Base-by-base conservation (phyloP, 2,329 filamentous ascomycete genomes). In the Stagonosporopsis vannaccii region DNA sequence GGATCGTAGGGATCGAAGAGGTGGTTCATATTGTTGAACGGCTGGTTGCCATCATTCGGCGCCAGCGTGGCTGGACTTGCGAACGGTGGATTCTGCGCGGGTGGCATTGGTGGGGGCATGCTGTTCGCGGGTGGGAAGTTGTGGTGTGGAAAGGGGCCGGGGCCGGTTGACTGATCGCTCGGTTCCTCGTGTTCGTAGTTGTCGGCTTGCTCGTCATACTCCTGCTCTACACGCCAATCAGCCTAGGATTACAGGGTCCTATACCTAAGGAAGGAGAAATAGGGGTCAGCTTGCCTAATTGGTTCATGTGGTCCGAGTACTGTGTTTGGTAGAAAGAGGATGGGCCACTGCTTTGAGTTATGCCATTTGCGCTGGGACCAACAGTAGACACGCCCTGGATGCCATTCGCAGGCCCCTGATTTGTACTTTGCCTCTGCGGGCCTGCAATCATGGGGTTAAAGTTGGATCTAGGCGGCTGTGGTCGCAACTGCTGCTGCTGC, bases 301-400 rank as follows among this genome's bases (percentile, higher is more conserved):
- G 92, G 78, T 96, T 91, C 78, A 96, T 93, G 77, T 97, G 94
- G 76, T 90, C 95, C 73, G 96, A 92, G 79, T 96, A 97, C 17
- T 91, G 90, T 55, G 91, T 90, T 45, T 90, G 87, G 74, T 96
- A 97, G 78, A 90, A 96, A 49, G 78, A 77, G 17, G 81, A 78
- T 36, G 82, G 75, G 39, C 69, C 74, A 43, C 71, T 75, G 61
- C 68, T 73, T 33, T 74, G 71, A 26, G 67, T 73, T 64, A 74
- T 73, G 58, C 63, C 72, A 59, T 70, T 77, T 53, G 66, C 66
- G 48, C 66, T 73, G 57, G 70, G 76, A 50, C 69, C 73, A 41
- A 71, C 68, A 48, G 72, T 72, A 20, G 75, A 75, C 12, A 74
- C 68, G 56, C 62, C 76, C 33, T 73, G 69, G 40, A 77, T 60